Evolutionary conservation across 768 basidiomycete species (phyloP).

Genomic region (Lenzites betulinus): DNA sequence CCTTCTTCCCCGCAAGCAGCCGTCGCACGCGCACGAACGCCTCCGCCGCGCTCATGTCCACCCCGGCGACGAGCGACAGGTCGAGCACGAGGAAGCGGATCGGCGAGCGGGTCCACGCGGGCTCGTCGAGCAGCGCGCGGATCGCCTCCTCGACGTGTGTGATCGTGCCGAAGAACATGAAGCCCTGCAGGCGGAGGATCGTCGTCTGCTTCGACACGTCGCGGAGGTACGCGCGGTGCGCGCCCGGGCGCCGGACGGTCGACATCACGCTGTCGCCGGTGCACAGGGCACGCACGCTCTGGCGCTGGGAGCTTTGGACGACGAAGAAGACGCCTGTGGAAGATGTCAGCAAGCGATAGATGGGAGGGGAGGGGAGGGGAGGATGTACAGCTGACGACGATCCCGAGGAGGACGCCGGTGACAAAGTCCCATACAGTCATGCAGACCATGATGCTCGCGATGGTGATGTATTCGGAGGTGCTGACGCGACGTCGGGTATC

Average conservation of each 20-base stretch:
- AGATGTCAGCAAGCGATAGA: not conserved
- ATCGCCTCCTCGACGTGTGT: slow-evolving; percentile 87
- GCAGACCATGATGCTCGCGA: slow-evolving; percentile 81
- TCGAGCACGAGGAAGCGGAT: slow-evolving; percentile 92
- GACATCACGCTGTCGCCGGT: slow-evolving; percentile 86
- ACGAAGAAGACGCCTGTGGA: slow-evolving; percentile 90
- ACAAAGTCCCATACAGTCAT: slow-evolving; percentile 98
- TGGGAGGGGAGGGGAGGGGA: not conserved
- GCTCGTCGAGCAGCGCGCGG: slow-evolving; percentile 68
- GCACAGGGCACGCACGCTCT: slow-evolving; percentile 82
- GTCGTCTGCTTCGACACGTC: slow-evolving; percentile 91
- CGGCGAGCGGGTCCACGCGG: slow-evolving; percentile 70
- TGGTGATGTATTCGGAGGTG: slow-evolving; percentile 79
- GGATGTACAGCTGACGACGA: slow-evolving; percentile 81
- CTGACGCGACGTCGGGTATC: slow-evolving; percentile 90
- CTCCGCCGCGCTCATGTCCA: slow-evolving; percentile 95
- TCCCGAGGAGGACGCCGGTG: slow-evolving; percentile 88
- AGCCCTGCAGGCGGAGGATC: slow-evolving; percentile 85
- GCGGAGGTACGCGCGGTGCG: slow-evolving; percentile 88
- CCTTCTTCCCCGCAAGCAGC: slow-evolving; percentile 69
- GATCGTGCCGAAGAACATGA: slow-evolving; percentile 94
- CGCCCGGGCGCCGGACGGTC: slow-evolving; percentile 85
- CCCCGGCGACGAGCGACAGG: slow-evolving; percentile 80
- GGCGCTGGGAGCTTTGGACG: slow-evolving; percentile 86
- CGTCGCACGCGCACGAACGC: slow-evolving; percentile 92